phyloP scores from a whole-genome alignment of 306 rosid species.

The Fragaria ananassa region DNA sequence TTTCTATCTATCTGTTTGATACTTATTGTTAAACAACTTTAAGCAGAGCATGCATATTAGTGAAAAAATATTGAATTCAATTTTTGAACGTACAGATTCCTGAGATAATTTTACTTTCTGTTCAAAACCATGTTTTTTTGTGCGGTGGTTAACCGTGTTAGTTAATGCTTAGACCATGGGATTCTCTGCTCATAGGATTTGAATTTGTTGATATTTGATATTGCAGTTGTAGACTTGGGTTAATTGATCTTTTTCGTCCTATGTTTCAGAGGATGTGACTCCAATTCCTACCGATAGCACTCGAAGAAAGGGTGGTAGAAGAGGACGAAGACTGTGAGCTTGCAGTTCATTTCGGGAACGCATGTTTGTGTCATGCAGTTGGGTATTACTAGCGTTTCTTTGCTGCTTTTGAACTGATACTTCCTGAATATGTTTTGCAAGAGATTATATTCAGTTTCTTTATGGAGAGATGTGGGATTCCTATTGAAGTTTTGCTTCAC shows the following conservation, averaged over 20 bases:
- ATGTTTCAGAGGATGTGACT: slow-evolving; percentile 76
- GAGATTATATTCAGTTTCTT: slow-evolving; percentile 11
- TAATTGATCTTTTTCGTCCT: not conserved
- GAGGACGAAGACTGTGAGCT: slow-evolving; percentile 72
- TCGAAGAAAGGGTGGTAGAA: slow-evolving; percentile 84
- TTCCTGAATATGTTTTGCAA: slow-evolving; percentile 12
- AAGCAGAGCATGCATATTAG: not conserved
- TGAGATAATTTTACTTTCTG: not conserved
- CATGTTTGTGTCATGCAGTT: slow-evolving; percentile 9
- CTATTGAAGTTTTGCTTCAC: not conserved
- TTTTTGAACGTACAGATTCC: not conserved
- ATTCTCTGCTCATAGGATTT: not conserved
- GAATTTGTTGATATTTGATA: not conserved
- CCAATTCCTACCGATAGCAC: slow-evolving; percentile 82
- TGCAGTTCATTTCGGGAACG: slow-evolving; percentile 13
- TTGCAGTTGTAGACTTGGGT: not conserved
- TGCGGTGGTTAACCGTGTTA: not conserved
- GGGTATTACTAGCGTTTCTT: slow-evolving; percentile 20
- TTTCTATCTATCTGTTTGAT: not conserved
- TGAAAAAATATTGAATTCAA: no score
- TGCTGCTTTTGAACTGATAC: slow-evolving; percentile 30
- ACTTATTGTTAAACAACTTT: not conserved
- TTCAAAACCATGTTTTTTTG: not conserved
- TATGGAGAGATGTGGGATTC: slow-evolving; percentile 5
- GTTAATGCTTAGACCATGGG: not conserved